Evolutionary conservation across 192 early-diverging fungal genomes (phyloP), one percentile per base, ranked within the genome.

Genomic region (Dispira parvispora): DNA sequence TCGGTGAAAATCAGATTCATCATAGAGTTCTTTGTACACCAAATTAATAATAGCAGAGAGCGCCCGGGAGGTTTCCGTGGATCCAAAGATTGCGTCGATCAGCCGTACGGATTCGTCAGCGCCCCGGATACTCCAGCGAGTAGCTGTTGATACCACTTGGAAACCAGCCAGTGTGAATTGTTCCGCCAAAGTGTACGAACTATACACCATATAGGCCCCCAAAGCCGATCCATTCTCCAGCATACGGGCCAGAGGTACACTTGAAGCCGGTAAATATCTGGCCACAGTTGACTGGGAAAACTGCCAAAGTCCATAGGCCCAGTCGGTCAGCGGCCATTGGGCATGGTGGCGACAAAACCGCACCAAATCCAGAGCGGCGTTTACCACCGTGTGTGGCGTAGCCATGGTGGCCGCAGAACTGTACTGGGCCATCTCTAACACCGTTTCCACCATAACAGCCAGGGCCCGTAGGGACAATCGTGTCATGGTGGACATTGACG

Each of bases 41-140:
- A 95, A 72, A 44, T 83, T 71, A 38, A 95, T 83, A 50, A 95
- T 80, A 21, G 88, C 82, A 1, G 87, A 83, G 28, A 93, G 70
- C 13, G 90, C 90, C 26, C 86, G 79, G 16, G 92, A 94, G 0
- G 94, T 92, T 67, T 98, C 94, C 8, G 90, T 96, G 2, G 87
- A 84, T 23, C 96, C 96, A 78, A 98, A 96, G 11, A 98, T 67
- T 6, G 89, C 92, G 73, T 96, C 96, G 45, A 97, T 79, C n/a
- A 92, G 72, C 1, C 86, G 82, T 14, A 95, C 91, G 27, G 82
- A 86, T 71, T 94, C 91, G 58, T 93, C 89, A 2, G 89, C 88
- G 21, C 86, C 80, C 42, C 76, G 71, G 53, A 87, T 65, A 23
- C 83, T 73, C 53, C 83, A 76, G 52, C 82, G 83, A 45, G 92